Conservation (phyloP, 2,329 filamentous ascomycete genomes). For the Nothophoma quercina region DNA sequence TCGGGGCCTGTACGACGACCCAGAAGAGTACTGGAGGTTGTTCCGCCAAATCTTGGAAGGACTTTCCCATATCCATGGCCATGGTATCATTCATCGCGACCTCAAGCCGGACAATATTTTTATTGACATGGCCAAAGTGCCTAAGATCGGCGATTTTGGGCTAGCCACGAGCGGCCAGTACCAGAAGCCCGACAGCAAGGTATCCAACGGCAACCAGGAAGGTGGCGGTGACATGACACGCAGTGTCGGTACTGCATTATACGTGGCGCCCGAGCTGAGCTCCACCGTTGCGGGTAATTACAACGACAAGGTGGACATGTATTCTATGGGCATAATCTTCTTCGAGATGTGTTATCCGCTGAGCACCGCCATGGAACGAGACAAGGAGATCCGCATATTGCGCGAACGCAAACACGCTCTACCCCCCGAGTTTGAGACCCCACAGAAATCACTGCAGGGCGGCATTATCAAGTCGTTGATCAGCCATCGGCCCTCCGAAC, state of each 20-base stretch:
- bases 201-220: conserved; percentile 40
- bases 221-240: conserved; percentile 71
- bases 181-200: conserved; percentile 63
- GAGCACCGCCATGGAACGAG: conserved; percentile 69
- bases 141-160: conserved; percentile 96
- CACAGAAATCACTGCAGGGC: conserved; percentile 73
- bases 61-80: conserved; percentile 84
- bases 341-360: conserved; percentile 89
- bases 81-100: conserved; percentile 94
- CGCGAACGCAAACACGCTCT: conserved; percentile 72
- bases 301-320: conserved; percentile 98
- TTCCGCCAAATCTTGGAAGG: conserved; percentile 93
- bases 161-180: conserved; percentile 89
- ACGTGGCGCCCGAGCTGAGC: conserved; percentile 90
- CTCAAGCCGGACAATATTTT: conserved; percentile 98
- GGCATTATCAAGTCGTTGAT: conserved; percentile 82
- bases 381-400: conserved; percentile 71
- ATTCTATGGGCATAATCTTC: conserved; percentile 94
- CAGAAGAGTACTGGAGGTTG: conserved; percentile 84
- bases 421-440: conserved; percentile 74
- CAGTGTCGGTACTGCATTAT: conserved; percentile 80
- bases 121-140: conserved; percentile 87
- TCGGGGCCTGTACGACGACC: conserved; percentile 75
- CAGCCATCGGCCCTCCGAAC: conserved; percentile 80
- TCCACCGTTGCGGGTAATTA: conserved; percentile 79